Evolutionary conservation across 1,284 basidiomycete genomes (phyloP).

Genomic region (Peniophora sp.): DNA sequence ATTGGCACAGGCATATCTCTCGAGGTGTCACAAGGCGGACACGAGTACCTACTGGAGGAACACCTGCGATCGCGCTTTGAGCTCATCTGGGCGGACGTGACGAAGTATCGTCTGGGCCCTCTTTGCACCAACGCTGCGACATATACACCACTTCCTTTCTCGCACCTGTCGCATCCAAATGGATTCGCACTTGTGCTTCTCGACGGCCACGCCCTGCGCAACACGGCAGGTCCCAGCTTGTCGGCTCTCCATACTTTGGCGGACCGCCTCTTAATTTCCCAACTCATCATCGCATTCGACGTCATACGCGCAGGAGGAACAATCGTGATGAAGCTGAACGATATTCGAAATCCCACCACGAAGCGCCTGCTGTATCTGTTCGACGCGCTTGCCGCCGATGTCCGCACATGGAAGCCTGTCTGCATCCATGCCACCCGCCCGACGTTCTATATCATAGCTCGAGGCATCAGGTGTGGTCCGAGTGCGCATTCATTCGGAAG

Average conservation of each 20-base stretch:
- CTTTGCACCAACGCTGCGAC: background rate
- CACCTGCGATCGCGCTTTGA: constrained; percentile 12
- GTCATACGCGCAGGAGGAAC: constrained; percentile 17
- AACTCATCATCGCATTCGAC: constrained; percentile 21
- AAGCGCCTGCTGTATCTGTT: constrained; percentile 21
- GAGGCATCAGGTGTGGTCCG: constrained; percentile 12
- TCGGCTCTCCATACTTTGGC: constrained; percentile 3
- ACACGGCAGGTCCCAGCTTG: constrained; percentile 1
- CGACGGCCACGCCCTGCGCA: constrained; percentile 22
- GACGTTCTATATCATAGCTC: constrained; percentile 24
- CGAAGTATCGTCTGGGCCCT: constrained; percentile 13
- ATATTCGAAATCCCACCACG: constrained; percentile 16
- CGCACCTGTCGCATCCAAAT: constrained; percentile 4
- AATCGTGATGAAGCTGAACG: constrained; percentile 20
- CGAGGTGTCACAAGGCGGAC: constrained; percentile 16
- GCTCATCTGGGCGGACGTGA: constrained; percentile 16
- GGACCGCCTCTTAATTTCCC: constrained; percentile 20
- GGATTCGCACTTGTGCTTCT: constrained; percentile 22
- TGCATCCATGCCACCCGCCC: constrained; percentile 20
- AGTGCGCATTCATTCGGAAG: constrained; percentile 1
- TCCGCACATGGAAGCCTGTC: too few relatives aligned
- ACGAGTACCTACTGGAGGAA: constrained; percentile 11
- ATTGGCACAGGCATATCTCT: constrained; percentile 20
- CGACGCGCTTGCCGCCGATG: constrained; percentile 16
- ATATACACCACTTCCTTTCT: constrained; percentile 3